These are phyloP conservation scores for Grigorovia humatica DNA, from an alignment of 805 yeast species.

Conservation along the genomic window DNA sequence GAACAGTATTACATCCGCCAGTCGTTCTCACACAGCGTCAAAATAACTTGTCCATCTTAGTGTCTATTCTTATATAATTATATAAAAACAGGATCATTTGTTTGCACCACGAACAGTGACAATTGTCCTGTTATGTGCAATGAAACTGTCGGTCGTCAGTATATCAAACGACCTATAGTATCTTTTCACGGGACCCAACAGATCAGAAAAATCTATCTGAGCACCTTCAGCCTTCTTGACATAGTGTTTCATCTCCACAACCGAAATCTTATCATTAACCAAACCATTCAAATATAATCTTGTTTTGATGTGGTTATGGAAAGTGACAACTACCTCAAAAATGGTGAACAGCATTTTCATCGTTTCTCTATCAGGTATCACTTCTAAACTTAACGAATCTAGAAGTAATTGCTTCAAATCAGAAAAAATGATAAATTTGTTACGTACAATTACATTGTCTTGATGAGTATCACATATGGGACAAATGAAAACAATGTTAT, in stretches of 20 bases:
- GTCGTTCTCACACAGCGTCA: too few species aligned
- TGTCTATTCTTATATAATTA: not conserved
- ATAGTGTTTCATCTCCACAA: conserved; percentile 31
- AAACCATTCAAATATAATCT: conserved; percentile 11
- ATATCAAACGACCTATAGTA: conserved; percentile 9
- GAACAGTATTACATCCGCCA: too few species aligned
- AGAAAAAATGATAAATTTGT: conserved; percentile 8
- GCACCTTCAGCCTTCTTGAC: conserved; percentile 42
- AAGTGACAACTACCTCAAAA: conserved; percentile 7
- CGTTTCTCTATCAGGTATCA: conserved; percentile 13
- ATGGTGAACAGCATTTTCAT: conserved; percentile 9
- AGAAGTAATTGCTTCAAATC: conserved; percentile 11
- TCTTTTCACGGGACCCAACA: conserved; percentile 6
- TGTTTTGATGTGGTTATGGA: conserved; percentile 8
- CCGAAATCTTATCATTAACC: conserved; percentile 14
- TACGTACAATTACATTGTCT: conserved; percentile 1
- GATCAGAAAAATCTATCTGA: conserved; percentile 9
- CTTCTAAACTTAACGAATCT: conserved; percentile 11
- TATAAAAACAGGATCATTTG: not conserved
- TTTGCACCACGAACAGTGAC: conserved; percentile 3
- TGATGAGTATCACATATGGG: conserved; percentile 38
- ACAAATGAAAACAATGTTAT: conserved; percentile 38
- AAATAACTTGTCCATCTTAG: not conserved
- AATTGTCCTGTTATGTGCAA: not conserved
- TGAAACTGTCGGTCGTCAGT: conserved; percentile 1